Percentiles rank a stretch among this genome's conserved stretches.
These are phyloP conservation scores for Trichomonas vaginalis DNA, from an alignment of 208 protist species.

Conservation along the genomic window DNA sequence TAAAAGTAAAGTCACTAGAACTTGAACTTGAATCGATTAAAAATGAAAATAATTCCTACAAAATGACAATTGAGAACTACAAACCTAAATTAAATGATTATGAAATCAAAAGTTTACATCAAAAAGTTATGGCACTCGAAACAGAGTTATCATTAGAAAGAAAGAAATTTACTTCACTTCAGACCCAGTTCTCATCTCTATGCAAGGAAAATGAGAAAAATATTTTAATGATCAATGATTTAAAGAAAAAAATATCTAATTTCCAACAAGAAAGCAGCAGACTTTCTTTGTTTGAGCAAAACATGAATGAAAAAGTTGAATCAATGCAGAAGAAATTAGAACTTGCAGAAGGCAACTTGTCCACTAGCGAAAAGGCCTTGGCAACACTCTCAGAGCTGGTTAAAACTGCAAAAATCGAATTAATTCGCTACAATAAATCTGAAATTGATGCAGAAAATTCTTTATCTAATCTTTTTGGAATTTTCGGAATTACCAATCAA, in stretches of 20 bases:
- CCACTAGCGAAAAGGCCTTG: not conserved
- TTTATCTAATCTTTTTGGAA: not conserved
- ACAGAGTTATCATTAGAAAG: not conserved
- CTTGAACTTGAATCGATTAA: not conserved
- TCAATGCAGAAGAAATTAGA: not conserved
- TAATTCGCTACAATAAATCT: not conserved
- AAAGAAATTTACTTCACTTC: too few relatives aligned
- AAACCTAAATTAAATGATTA: not conserved
- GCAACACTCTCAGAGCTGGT: not conserved
- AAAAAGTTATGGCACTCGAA: not conserved
- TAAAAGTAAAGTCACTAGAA: not conserved
- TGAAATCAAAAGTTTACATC: not conserved
- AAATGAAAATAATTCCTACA: not conserved
- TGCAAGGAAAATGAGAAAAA: too few relatives aligned
- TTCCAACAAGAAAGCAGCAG: too few relatives aligned
- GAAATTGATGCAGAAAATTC: not conserved
- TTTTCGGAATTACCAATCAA: not conserved
- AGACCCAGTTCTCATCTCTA: too few relatives aligned
- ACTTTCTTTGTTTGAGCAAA: not conserved
- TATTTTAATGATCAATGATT: not conserved
- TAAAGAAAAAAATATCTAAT: not conserved
- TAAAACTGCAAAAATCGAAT: not conserved
- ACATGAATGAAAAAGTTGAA: not conserved
- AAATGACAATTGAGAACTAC: not conserved
- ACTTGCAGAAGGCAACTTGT: not conserved